Percentiles rank a stretch among this genome's conserved stretches.
Conservation (phyloP, 164 flowering plant species). For the Vitis amurensis region DNA sequence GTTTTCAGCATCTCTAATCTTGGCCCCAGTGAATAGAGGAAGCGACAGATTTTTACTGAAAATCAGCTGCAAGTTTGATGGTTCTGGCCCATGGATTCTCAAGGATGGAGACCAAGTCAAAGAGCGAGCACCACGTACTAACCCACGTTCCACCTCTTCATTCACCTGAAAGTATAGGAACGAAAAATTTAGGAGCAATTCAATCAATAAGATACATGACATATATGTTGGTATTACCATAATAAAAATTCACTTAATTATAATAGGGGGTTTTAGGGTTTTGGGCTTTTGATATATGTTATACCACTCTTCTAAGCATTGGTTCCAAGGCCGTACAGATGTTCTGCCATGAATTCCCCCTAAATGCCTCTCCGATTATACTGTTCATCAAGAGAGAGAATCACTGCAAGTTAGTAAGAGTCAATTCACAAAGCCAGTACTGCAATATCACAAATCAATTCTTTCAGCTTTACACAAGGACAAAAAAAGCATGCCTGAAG, state of each 20-base stretch:
- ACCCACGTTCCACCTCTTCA: slow-evolving; percentile 60
- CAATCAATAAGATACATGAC: no score
- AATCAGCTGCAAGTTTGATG: slow-evolving; percentile 37
- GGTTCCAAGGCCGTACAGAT: slow-evolving; percentile 63
- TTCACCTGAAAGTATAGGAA: slow-evolving; percentile 38
- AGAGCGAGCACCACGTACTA: slow-evolving; percentile 24
- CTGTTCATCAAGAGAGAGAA: slow-evolving; percentile 27
- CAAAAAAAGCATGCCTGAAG: neutral
- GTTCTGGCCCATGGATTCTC: slow-evolving; percentile 43
- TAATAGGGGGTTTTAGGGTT: neutral
- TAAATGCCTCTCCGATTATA: slow-evolving; percentile 53
- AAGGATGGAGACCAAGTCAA: slow-evolving; percentile 40
- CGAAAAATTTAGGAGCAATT: no score
- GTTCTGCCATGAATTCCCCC: slow-evolving; percentile 45
- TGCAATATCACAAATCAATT: no score
- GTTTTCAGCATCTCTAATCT: slow-evolving; percentile 38
- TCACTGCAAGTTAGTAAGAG: neutral
- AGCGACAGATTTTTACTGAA: slow-evolving; percentile 45
- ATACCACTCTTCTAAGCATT: slow-evolving; percentile 71
- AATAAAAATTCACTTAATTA: neutral
- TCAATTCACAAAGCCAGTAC: no score
- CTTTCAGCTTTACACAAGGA: no score
- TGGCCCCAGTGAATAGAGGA: slow-evolving; percentile 68
- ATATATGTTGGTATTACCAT: neutral
- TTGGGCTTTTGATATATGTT: neutral